Base-by-base conservation (phyloP, 2,329 filamentous ascomycete species). In the Amesomyces nigricolor region DNA sequence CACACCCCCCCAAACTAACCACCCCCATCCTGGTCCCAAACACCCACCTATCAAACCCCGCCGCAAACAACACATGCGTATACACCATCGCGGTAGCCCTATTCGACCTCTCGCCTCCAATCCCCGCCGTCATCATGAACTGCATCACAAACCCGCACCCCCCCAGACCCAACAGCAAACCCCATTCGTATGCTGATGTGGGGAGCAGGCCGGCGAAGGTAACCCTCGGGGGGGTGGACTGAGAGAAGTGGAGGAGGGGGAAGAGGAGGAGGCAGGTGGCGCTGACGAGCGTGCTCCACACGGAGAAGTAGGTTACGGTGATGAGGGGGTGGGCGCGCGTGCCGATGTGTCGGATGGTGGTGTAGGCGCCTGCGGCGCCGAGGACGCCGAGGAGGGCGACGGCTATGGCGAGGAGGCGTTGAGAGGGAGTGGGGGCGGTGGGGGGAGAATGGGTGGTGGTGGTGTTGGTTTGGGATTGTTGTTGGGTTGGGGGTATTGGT, bases 101-200 rank as follows among this genome's bases (percentile, higher is more conserved):
- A 61, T 82, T 81, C 17, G 78, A 78, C 59, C 86, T 86, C 65
- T 91, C 87, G 58, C 86, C 82, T 22, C 86, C 73, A 47, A 96
- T 72, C 0, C 89, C 90, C 0, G 82, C 80, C 1, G 91, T 94
- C 16, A 95, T 74, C n/a, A 95, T 76, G 62, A 90, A 90, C 78
- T 96, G 91, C 81, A 92, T 87, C 19, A 87, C 68, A 66, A 96
- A 92, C 0, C 91, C 91, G 61, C 86, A 86, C 0, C 82, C 65
- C 0, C 88, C 89, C 4, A 95, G 73, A 38, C 85, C 80, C 0
- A 85, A 52, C 14, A 96, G 72, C 39, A 91, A 77, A 0, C 73
- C 68, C 86, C 88, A 92, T 66, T 91, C 75, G 51, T 70, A 71
- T 40, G 64, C 11, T 26, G 73, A 67, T 4, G 68, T 62, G 1